Evolutionary conservation across 306 rosid genomes (phyloP).

Genomic region (Rosa multiflora): DNA sequence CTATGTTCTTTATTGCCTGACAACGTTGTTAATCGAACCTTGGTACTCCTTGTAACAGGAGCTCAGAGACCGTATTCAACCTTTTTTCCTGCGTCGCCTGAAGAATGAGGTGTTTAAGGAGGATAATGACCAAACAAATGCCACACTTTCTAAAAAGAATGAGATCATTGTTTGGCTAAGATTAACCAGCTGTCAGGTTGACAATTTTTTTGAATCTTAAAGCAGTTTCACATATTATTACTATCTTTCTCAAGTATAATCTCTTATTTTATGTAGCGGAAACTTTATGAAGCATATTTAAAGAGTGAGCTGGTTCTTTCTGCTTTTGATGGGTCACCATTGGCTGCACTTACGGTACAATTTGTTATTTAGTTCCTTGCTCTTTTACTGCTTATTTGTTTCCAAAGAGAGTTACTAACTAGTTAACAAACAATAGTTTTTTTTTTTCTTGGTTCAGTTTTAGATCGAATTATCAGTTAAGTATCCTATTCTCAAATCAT

Average conservation of each 20-base stretch:
- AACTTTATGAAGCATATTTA: conserved; percentile 79
- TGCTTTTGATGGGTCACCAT: conserved; percentile 90
- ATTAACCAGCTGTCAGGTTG: conserved; percentile 76
- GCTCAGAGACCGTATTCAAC: conserved; percentile 77
- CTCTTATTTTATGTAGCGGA: conserved; percentile 48
- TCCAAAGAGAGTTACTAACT: not conserved
- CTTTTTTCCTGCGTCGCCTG: conserved; percentile 80
- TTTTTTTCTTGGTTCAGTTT: not conserved
- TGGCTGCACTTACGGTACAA: conserved; percentile 84
- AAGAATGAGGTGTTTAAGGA: conserved; percentile 84
- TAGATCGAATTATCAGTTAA: not conserved
- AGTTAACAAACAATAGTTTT: not conserved
- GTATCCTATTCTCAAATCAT: not conserved
- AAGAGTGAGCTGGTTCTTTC: conserved; percentile 85
- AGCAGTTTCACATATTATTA: conserved; percentile 6
- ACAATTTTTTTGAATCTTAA: conserved; percentile 13
- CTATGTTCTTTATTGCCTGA: not conserved
- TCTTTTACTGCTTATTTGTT: conserved; percentile 11
- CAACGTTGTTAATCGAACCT: not conserved
- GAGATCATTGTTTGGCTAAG: conserved; percentile 91
- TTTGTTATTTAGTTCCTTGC: conserved; percentile 20
- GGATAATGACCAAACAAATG: conserved; percentile 44
- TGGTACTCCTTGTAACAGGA: conserved; percentile 40
- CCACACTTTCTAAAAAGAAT: conserved; percentile 73
- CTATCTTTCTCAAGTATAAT: not conserved